A percentile compares a stretch with the other conserved stretches of the same genome.
These are phyloP conservation scores for Verticillium longisporum DNA, from an alignment of 2,329 filamentous ascomycete species.

Conservation along the genomic window DNA sequence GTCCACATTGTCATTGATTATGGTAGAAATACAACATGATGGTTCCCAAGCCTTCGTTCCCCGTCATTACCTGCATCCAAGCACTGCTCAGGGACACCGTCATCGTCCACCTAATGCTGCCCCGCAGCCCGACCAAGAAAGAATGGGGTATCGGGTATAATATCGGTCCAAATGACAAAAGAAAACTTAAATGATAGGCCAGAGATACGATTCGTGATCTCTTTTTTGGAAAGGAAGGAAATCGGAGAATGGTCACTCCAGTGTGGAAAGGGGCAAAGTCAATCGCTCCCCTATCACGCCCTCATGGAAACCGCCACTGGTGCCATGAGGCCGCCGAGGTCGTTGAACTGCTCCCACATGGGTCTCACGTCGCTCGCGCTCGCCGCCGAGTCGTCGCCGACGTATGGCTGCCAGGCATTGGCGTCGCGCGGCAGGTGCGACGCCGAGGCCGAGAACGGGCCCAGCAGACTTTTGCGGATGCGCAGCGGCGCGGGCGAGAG, in stretches of 20 bases:
- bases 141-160: neutral
- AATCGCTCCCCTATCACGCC: neutral
- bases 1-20: neutral
- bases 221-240: neutral
- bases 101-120: neutral
- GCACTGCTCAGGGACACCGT: neutral
- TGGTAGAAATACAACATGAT: neutral
- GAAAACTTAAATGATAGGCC: neutral
- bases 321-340: conserved; percentile 35
- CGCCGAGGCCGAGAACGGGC: conserved; percentile 1
- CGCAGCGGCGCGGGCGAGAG: conserved; percentile 11
- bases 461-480: conserved; percentile 9
- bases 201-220: neutral
- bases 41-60: neutral
- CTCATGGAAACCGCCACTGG: neutral
- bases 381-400: conserved; percentile 29
- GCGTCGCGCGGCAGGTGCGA: neutral
- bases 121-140: neutral
- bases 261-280: neutral
- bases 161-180: neutral
- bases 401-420: conserved; percentile 12
- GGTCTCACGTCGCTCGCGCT: conserved; percentile 25
- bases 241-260: neutral
- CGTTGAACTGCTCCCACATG: conserved; percentile 39
- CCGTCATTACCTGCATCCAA: neutral